These are phyloP conservation scores for Mycena galericulata DNA, from an alignment of 768 basidiomycete species.

Conservation along the genomic window DNA sequence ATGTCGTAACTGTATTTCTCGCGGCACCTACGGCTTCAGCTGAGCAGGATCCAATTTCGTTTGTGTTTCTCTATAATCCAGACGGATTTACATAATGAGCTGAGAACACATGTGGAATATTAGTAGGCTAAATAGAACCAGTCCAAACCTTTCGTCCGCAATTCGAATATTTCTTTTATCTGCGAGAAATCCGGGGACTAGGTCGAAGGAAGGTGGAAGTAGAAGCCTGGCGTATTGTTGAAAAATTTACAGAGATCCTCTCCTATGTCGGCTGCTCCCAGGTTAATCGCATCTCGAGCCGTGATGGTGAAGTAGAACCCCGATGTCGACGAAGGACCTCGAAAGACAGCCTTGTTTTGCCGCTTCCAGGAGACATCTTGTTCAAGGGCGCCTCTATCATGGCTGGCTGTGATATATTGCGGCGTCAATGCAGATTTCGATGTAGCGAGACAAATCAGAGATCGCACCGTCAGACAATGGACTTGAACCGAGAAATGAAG, in stretches of 20 bases:
- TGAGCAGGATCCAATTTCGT: constrained; percentile 7
- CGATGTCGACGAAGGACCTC: constrained; percentile 15
- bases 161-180: background rate
- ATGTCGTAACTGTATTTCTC: background rate
- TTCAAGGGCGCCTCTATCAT: too few species aligned
- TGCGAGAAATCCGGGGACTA: background rate
- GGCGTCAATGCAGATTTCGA: too few species aligned
- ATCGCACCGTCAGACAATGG: too few species aligned
- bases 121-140: background rate
- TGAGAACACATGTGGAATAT: constrained; percentile 13
- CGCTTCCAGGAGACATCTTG: constrained; percentile 5
- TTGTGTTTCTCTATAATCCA: constrained; percentile 1
- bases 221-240: background rate
- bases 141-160: background rate
- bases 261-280: background rate
- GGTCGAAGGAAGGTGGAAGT: background rate
- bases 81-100: background rate
- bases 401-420: too few species aligned
- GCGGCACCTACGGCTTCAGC: background rate
- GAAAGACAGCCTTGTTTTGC: background rate
- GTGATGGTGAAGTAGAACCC: constrained; percentile 14
- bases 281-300: background rate
- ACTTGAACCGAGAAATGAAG: too few species aligned
- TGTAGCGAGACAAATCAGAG: too few species aligned
- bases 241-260: background rate